Percentiles rank a stretch among this genome's conserved stretches.
Conservation (phyloP, 2,329 filamentous ascomycete species). For the Pseudocercospora crystallina region DNA sequence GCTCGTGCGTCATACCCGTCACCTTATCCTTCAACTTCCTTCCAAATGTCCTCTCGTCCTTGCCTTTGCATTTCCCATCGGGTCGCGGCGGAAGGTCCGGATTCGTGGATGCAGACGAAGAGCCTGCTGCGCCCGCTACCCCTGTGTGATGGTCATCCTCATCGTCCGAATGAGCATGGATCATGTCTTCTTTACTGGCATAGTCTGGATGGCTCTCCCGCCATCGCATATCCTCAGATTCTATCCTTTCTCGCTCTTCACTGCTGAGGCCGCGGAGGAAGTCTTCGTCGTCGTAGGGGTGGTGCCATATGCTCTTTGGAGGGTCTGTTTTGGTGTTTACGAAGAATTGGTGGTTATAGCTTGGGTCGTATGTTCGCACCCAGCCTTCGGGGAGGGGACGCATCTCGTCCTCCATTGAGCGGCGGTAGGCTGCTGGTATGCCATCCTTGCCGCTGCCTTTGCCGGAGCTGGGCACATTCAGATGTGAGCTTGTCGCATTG, state of each 20-base stretch:
- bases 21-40: conserved; percentile 61
- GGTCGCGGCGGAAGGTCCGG: conserved; percentile 25
- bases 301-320: conserved; percentile 60
- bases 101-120: conserved; percentile 17
- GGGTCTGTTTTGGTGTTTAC: conserved; percentile 58
- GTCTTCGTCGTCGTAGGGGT: conserved; percentile 60
- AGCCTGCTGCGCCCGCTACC: conserved; percentile 8
- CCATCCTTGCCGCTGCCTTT: conserved; percentile 42
- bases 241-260: conserved; percentile 51
- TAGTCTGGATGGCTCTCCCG: conserved; percentile 18
- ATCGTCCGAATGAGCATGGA: conserved; percentile 48
- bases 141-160: conserved; percentile 31
- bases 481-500: conserved; percentile 19
- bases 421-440: conserved; percentile 53
- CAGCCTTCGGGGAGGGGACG: conserved; percentile 57
- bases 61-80: conserved; percentile 32
- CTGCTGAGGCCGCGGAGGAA: conserved; percentile 52
- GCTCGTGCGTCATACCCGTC: conserved; percentile 56
- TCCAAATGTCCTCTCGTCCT: conserved; percentile 43
- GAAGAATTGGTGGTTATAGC: conserved; percentile 61
- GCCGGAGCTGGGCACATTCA: conserved; percentile 26
- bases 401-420: conserved; percentile 63
- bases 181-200: conserved; percentile 40
- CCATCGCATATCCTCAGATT: conserved; percentile 37
- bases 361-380: conserved; percentile 57